These are phyloP conservation scores for Chamaecyparis obtusa DNA, from an alignment of 75 land plant genomes.

Conservation along the genomic window DNA sequence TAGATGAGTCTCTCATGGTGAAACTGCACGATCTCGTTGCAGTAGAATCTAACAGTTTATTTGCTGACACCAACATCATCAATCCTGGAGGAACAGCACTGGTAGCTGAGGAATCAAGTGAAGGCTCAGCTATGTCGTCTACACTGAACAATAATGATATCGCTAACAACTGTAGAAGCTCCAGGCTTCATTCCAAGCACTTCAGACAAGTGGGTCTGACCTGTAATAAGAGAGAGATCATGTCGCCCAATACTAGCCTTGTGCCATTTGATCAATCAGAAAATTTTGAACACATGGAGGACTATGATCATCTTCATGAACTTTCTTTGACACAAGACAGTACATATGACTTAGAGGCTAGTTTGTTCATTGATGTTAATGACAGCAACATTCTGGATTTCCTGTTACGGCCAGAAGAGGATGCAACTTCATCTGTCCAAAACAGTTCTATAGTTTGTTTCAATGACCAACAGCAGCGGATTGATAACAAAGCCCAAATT, in stretches of 20 bases:
- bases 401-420: background rate
- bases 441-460: background rate
- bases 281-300: background rate
- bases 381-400: constrained; percentile 7
- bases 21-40: constrained; percentile 6
- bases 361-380: constrained; percentile 2
- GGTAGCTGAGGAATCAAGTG: background rate
- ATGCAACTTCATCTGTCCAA: background rate
- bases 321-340: background rate
- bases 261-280: background rate
- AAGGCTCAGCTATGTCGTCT: constrained; percentile 7
- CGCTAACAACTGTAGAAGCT: background rate
- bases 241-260: background rate
- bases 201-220: background rate
- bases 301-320: background rate
- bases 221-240: background rate
- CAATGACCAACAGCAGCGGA: background rate
- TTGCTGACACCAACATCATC: background rate
- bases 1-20: background rate
- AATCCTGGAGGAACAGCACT: background rate
- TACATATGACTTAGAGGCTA: background rate
- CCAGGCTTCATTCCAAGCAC: background rate
- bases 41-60: background rate
- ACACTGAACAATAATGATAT: background rate
- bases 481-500: background rate